Percentiles rank a stretch among this genome's conserved stretches.
Conservation (phyloP, 1,139 yeast genomes). For the Nadsonia starkeyi-henricii region DNA sequence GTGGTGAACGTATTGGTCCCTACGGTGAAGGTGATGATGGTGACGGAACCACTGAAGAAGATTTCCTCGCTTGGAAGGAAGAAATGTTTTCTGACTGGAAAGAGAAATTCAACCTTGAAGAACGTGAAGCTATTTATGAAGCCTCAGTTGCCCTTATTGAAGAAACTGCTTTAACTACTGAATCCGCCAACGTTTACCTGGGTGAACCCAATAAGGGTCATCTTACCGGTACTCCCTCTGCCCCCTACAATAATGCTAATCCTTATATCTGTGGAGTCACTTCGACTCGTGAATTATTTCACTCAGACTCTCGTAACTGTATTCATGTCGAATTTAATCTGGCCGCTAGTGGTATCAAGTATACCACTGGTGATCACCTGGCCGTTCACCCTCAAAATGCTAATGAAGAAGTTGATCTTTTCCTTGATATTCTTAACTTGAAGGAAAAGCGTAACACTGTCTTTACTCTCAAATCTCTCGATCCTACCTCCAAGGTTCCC, state of each 20-base stretch:
- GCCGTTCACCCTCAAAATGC: constrained; percentile 93
- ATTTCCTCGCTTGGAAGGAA: constrained; percentile 88
- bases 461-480: constrained; percentile 55
- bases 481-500: constrained; percentile 61
- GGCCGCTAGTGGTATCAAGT: constrained; percentile 58
- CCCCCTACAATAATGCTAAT: constrained; percentile 73
- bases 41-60: constrained; percentile 88
- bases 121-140: constrained; percentile 63
- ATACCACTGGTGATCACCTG: constrained; percentile 90
- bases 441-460: constrained; percentile 38
- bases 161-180: constrained; percentile 22
- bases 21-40: constrained; percentile 94
- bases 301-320: constrained; percentile 55
- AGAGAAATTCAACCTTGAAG: constrained; percentile 51
- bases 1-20: constrained; percentile 57
- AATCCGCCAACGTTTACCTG: constrained; percentile 40
- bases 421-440: constrained; percentile 52
- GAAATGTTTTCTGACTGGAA: constrained; percentile 52
- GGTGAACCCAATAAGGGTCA: constrained; percentile 79
- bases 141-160: constrained; percentile 45
- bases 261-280: constrained; percentile 70
- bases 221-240: constrained; percentile 36
- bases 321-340: constrained; percentile 84
- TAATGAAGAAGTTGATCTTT: constrained; percentile 52
- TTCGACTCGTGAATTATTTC: constrained; percentile 55